Percentiles rank a stretch among this genome's conserved stretches.
Conservation (phyloP, 1,284 basidiomycete species). For the Heterobasidion occidentale region DNA sequence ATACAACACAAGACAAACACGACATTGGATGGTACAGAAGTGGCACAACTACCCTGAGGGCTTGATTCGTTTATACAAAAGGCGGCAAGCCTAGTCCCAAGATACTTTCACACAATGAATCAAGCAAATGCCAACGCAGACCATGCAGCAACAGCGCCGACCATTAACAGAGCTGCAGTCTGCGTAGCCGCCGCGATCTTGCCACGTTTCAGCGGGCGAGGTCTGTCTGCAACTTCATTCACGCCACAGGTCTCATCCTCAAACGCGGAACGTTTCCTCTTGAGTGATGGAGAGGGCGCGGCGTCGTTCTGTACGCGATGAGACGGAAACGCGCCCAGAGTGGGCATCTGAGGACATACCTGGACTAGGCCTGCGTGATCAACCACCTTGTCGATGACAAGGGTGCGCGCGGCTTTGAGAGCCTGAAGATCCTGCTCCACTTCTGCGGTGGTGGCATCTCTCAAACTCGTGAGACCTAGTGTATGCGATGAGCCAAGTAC, state of each 20-base stretch:
- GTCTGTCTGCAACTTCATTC: not conserved
- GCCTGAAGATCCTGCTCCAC: slow-evolving; percentile 15
- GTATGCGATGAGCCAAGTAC: not conserved
- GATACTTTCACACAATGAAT: not conserved
- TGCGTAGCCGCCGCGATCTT: slow-evolving; percentile 37
- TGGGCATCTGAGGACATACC: slow-evolving; percentile 4
- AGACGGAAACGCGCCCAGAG: slow-evolving; percentile 10
- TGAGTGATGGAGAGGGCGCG: slow-evolving; percentile 13
- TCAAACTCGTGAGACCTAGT: slow-evolving; percentile 25
- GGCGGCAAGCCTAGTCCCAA: no score
- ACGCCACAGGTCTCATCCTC: slow-evolving; percentile 9
- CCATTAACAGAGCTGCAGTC: slow-evolving; percentile 47
- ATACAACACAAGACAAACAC: no score
- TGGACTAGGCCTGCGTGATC: slow-evolving; percentile 7
- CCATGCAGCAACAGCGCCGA: slow-evolving; percentile 64
- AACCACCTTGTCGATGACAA: slow-evolving; percentile 7
- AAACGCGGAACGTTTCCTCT: slow-evolving; percentile 23
- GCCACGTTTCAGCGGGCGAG: slow-evolving; percentile 30
- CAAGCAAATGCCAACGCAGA: slow-evolving; percentile 52
- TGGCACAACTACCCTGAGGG: no score
- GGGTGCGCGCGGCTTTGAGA: slow-evolving; percentile 21
- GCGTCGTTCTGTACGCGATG: slow-evolving; percentile 13
- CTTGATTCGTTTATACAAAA: no score
- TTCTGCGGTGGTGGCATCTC: slow-evolving; percentile 22
- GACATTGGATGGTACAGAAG: no score